Base-by-base conservation (phyloP, 768 basidiomycete genomes). In the Tulasnella sp. region DNA sequence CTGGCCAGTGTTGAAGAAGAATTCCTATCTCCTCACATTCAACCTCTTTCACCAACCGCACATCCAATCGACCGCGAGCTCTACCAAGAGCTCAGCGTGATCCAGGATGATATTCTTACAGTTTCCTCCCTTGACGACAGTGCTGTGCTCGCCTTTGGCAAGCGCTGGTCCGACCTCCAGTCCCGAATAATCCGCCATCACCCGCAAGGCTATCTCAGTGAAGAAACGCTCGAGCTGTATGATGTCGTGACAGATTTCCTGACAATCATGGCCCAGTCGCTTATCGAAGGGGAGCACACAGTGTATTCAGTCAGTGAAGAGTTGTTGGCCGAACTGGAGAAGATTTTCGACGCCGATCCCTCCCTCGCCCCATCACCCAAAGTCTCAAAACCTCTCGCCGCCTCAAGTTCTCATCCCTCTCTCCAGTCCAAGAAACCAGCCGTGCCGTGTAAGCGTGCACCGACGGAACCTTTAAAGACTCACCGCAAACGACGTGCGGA, bases 401-500 rank as follows among this genome's bases (percentile, higher is more conserved):
- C 27, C 39, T 29, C 37, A 9, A 42, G 31, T 19, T 13, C 40
- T 4, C 29, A 40, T 22, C 15, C 49, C n/a, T 42, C 42, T 20
- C 29, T 47, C 25, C 45, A 32, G 32, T n/a, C 32, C 32, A 31
- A 33, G 19, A n/a, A n/a, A n/a, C n/a, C n/a, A n/a, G n/a, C n/a
- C n/a, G n/a, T n/a, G n/a, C n/a, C n/a, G n/a, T n/a, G n/a, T n/a
- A n/a, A n/a, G n/a, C 33, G 29, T 16, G n/a, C 37, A 7, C 37
- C 39, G 19, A 41, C 24, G 40, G 39, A 51, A 27, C 16, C 32
- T 9, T 16, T 20, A 24, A 44, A 51, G 40, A 44, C 39, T 2
- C 27, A 27, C 20, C 49, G 49, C 25, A 51, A 51, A 19, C 49
- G 49, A 10, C 50, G 48, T 28, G 24, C 37, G 15, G 46, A 54